These are phyloP conservation scores for Fusarium clavum DNA, from an alignment of 2,329 filamentous ascomycete species.

Conservation along the genomic window DNA sequence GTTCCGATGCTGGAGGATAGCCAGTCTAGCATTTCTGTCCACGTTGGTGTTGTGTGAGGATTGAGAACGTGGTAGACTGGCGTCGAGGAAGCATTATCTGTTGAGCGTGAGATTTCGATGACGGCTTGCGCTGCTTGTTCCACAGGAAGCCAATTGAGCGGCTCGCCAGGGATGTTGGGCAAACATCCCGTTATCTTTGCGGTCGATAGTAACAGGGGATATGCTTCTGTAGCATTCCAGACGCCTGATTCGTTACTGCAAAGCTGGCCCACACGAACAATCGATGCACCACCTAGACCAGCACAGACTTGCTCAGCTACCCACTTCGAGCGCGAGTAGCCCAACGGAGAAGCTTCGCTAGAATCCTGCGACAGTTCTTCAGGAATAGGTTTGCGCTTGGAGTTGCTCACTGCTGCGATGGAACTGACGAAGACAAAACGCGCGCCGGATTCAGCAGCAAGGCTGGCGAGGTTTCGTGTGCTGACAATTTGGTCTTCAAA, in stretches of 20 bases:
- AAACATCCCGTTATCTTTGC: conserved; percentile 55
- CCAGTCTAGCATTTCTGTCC: conserved; percentile 42
- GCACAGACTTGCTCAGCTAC: conserved; percentile 55
- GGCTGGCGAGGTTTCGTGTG: conserved; percentile 56
- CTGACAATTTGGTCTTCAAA: conserved; percentile 64
- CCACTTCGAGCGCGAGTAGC: conserved; percentile 58
- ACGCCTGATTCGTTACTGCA: conserved; percentile 60
- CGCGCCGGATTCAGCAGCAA: conserved; percentile 46
- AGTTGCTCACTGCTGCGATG: conserved; percentile 56
- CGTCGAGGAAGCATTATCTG: not conserved
- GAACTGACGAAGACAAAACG: conserved; percentile 64
- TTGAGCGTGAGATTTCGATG: conserved; percentile 49
- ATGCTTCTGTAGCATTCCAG: conserved; percentile 65
- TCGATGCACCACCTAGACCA: conserved; percentile 32
- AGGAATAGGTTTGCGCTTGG: conserved; percentile 46
- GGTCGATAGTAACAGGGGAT: conserved; percentile 63
- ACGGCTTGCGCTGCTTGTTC: conserved; percentile 57
- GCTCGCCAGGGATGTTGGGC: conserved; percentile 36
- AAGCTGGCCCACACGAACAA: conserved; percentile 63
- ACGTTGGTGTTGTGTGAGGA: conserved; percentile 27
- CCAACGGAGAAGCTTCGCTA: conserved; percentile 51
- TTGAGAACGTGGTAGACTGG: conserved; percentile 44
- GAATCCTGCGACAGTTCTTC: conserved; percentile 46
- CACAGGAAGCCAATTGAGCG: conserved; percentile 62
- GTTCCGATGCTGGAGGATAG: conserved; percentile 2